Evolutionary conservation across 345 rosid genomes (phyloP).

Genomic region (Ceriops zippeliana): DNA sequence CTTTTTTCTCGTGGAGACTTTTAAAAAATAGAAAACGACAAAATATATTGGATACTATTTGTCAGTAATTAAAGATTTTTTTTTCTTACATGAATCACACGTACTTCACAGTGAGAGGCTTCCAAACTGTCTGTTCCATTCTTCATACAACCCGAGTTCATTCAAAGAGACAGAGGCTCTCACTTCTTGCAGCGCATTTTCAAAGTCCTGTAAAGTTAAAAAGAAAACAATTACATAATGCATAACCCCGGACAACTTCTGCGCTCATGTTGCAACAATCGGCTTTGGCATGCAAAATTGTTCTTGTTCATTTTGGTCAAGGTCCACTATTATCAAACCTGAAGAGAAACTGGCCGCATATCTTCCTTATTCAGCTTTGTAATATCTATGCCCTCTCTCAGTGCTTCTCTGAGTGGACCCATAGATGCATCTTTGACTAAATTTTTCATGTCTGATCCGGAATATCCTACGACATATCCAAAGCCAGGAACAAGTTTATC

Average conservation of each 20-base stretch:
- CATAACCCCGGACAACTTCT: not conserved
- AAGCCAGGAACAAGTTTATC: no score
- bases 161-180: constrained; percentile 80
- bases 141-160: constrained; percentile 71
- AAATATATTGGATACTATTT: not conserved
- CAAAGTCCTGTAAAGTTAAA: constrained; percentile 53
- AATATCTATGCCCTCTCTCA: constrained; percentile 77
- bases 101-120: constrained; percentile 55
- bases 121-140: constrained; percentile 93
- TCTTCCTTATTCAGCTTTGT: constrained; percentile 79
- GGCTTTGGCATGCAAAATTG: no score
- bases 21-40: no score
- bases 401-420: constrained; percentile 97
- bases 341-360: constrained; percentile 66
- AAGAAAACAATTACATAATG: not conserved
- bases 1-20: no score
- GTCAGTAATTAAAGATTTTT: not conserved
- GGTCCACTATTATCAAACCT: constrained; percentile 36
- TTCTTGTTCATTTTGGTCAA: no score
- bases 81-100: not conserved
- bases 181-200: constrained; percentile 79
- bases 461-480: constrained; percentile 52
- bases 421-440: constrained; percentile 93
- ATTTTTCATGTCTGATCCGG: constrained; percentile 98
- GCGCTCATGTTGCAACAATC: no score